phyloP scores from a whole-genome alignment of 2,329 filamentous ascomycete genomes.

The Xylariaceae sp. region DNA sequence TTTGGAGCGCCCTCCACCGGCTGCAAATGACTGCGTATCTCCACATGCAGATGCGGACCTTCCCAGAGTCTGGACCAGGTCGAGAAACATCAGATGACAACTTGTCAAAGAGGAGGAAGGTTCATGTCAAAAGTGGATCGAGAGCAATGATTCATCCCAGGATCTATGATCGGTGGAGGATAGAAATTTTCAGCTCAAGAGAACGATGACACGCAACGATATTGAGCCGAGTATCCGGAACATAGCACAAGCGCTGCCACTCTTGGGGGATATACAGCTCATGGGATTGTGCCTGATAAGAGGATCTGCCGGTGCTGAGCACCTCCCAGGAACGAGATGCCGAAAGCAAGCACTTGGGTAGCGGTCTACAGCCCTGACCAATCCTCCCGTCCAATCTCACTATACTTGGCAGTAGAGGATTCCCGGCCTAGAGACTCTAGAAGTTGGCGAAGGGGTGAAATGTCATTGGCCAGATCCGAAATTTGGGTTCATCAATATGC shows the following conservation, averaged over 20 bases:
- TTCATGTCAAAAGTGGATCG: slow-evolving; percentile 3
- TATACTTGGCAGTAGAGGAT: background rate
- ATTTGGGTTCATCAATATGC: slow-evolving; percentile 16
- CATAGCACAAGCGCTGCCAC: too few relatives aligned
- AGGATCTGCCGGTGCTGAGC: too few relatives aligned
- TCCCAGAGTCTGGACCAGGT: slow-evolving; percentile 4
- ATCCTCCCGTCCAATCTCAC: background rate
- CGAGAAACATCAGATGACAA: slow-evolving; percentile 12
- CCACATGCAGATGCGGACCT: too few relatives aligned
- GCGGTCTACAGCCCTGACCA: too few relatives aligned
- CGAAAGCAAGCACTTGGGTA: background rate
- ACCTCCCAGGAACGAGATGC: background rate
- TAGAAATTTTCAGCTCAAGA: slow-evolving; percentile 2
- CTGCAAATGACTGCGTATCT: too few relatives aligned
- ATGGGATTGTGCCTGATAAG: too few relatives aligned
- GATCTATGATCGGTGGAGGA: slow-evolving; percentile 7
- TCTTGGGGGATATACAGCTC: too few relatives aligned
- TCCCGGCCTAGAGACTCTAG: slow-evolving; percentile 3
- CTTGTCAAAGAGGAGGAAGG: slow-evolving; percentile 9
- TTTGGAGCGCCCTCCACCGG: too few relatives aligned
- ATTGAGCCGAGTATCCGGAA: too few relatives aligned
- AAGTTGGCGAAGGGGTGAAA: background rate
- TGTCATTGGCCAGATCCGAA: slow-evolving; percentile 7
- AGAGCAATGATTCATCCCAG: too few relatives aligned
- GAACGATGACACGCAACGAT: slow-evolving; percentile 1